phyloP scores from a whole-genome alignment of 495 filamentous ascomycete species.

The Haplographium delicatum region DNA sequence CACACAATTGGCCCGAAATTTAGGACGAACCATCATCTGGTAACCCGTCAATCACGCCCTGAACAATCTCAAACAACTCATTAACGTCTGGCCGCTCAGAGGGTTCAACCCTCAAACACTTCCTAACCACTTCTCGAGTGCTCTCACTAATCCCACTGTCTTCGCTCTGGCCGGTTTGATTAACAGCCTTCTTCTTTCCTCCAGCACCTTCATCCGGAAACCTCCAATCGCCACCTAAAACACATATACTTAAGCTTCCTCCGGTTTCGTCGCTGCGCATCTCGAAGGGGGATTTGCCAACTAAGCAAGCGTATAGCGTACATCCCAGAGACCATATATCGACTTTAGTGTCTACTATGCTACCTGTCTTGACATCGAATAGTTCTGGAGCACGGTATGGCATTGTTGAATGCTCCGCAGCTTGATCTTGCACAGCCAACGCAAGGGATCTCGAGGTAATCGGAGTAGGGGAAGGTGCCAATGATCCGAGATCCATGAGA shows the following conservation, averaged over 20 bases:
- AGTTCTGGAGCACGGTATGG: slow-evolving; percentile 96
- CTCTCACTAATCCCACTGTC: slow-evolving; percentile 58
- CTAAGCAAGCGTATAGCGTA: slow-evolving; percentile 91
- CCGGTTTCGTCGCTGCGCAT: slow-evolving; percentile 93
- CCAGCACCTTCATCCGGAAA: slow-evolving; percentile 76
- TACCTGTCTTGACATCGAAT: slow-evolving; percentile 95
- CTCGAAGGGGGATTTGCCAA: slow-evolving; percentile 96
- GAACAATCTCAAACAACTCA: slow-evolving; percentile 76
- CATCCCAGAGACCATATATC: slow-evolving; percentile 98
- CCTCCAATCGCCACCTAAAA: slow-evolving; percentile 86
- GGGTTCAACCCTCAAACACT: slow-evolving; percentile 89
- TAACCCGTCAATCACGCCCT: slow-evolving; percentile 65
- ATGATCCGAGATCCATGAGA: slow-evolving; percentile 96
- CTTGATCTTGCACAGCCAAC: slow-evolving; percentile 85
- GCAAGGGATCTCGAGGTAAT: slow-evolving; percentile 91
- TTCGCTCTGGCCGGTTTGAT: slow-evolving; percentile 25
- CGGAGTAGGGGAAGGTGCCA: slow-evolving; percentile 82
- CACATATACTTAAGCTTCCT: slow-evolving; percentile 85
- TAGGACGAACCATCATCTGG: slow-evolving; percentile 50
- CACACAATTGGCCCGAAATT: not conserved
- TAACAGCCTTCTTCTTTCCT: slow-evolving; percentile 40
- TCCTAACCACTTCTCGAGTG: slow-evolving; percentile 79
- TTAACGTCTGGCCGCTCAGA: slow-evolving; percentile 86
- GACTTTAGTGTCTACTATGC: slow-evolving; percentile 90
- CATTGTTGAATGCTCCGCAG: slow-evolving; percentile 96